Evolutionary conservation across 2,329 filamentous ascomycete genomes (phyloP), one percentile per base, ranked within the genome.

Genomic region (Aspergillus brunneoviolaceus): DNA sequence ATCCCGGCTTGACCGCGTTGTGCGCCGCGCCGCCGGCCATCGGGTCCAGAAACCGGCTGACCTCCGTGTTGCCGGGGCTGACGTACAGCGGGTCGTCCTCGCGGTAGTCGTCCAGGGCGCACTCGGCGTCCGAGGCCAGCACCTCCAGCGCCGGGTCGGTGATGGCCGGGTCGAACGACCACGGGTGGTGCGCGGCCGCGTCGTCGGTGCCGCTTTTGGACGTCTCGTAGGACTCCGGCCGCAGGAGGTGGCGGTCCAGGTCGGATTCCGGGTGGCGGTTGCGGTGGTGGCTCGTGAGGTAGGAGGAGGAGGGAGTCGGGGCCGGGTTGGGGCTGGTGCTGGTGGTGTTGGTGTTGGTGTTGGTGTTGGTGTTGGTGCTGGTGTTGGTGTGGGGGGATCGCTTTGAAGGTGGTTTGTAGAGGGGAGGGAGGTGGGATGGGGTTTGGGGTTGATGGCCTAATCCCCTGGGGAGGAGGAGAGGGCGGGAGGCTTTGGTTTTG

Each of bases 161-260:
- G 45, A 55, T 65, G 10, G 60, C 55, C 4, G 68, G 69, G 31
- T 71, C 69, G 49, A 69, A 72, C 12, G 70, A 69, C 4, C 65
- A 67, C 23, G 63, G 64, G 60, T 72, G 68, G 3, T 59, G 60
- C 1, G 62, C 69, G 9, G 70, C 67, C 54, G 68, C 69, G 25
- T 70, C 68, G 35, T 72, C 70, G 11, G 68, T 65, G n/a, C 70
- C 70, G 10, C 63, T 65, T 49, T 68, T 63, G 27, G 66, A 67
- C 7, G 62, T 70, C 21, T 71, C 70, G 4, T 55, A 47, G 21
- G 63, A 57, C 29, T 65, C 62, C 0, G 67, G 66, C 31, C 63
- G 62, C 16, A 70, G 63, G 16, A 60, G 59, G 25, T 63, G 60
- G 25, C 68, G 57, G 42, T 69, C 67, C 12, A 59, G 56, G 16